These are phyloP conservation scores for Aspergillus sergii DNA, from an alignment of 2,329 filamentous ascomycete genomes.

Conservation along the genomic window DNA sequence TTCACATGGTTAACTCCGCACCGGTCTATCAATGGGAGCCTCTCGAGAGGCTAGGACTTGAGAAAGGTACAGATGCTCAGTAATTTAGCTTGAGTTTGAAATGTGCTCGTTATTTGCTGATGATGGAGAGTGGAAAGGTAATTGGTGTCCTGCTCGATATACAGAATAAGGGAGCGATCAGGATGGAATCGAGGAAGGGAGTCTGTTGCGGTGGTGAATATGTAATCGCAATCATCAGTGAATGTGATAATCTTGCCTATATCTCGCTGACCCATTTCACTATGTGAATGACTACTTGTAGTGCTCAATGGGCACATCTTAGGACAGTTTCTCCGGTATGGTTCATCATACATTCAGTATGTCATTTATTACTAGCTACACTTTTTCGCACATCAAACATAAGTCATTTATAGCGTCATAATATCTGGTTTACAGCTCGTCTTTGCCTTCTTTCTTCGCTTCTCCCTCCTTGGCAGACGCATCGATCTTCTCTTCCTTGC, in stretches of 20 bases:
- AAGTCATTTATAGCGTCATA: constrained; percentile 18
- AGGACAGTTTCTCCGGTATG: neutral
- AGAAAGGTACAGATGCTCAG: too few species aligned
- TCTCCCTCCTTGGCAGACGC: constrained; percentile 14
- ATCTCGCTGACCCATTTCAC: neutral
- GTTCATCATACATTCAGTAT: neutral
- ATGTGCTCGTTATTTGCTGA: too few species aligned
- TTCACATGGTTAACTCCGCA: neutral
- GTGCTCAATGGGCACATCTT: neutral
- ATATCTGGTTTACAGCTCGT: constrained; percentile 31
- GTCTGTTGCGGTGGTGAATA: neutral
- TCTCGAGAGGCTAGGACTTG: too few species aligned
- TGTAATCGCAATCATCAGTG: neutral
- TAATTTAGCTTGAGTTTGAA: too few species aligned
- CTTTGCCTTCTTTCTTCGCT: constrained; percentile 24
- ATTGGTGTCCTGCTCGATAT: too few species aligned
- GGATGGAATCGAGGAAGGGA: neutral
- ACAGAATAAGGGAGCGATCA: too few species aligned
- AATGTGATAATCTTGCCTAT: neutral
- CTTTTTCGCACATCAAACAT: constrained; percentile 5
- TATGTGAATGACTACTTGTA: neutral
- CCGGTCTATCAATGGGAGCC: too few species aligned
- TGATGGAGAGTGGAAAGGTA: too few species aligned
- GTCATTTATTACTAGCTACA: neutral
- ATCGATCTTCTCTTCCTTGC: constrained; percentile 19